Conservation (phyloP, 805 yeast species). For the Ogataea pini region DNA sequence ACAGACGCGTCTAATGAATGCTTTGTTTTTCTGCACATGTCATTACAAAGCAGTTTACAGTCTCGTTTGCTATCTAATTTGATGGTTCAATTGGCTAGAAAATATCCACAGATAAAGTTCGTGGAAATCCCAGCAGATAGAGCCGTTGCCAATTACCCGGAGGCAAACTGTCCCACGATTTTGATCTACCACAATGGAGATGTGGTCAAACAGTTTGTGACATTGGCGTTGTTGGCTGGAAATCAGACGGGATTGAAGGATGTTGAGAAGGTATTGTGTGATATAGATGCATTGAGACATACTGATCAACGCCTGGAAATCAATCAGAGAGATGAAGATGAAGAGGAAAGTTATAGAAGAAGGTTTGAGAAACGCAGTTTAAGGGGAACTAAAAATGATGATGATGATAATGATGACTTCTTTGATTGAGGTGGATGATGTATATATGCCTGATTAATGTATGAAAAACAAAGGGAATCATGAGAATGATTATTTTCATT, state of each 20-base stretch:
- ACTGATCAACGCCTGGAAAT: slow-evolving; percentile 66
- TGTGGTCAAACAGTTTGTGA: slow-evolving; percentile 77
- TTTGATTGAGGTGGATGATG: slow-evolving; percentile 39
- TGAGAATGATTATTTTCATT: no score
- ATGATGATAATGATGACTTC: slow-evolving; percentile 43
- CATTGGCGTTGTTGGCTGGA: slow-evolving; percentile 83
- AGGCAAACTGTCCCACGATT: slow-evolving; percentile 85
- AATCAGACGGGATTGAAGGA: slow-evolving; percentile 69
- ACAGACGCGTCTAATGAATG: slow-evolving; percentile 72
- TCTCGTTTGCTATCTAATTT: slow-evolving; percentile 67
- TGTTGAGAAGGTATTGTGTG: slow-evolving; percentile 70
- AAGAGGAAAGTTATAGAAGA: slow-evolving; percentile 51
- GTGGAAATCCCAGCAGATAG: slow-evolving; percentile 89
- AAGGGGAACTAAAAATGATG: slow-evolving; percentile 39
- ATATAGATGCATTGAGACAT: slow-evolving; percentile 61
- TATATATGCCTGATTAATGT: no score
- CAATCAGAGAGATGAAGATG: slow-evolving; percentile 55
- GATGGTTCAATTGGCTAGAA: slow-evolving; percentile 58
- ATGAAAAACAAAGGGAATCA: no score
- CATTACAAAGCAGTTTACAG: slow-evolving; percentile 68
- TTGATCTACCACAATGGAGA: slow-evolving; percentile 77
- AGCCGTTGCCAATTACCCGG: slow-evolving; percentile 93
- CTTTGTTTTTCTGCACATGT: slow-evolving; percentile 76
- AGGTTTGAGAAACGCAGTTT: slow-evolving; percentile 61
- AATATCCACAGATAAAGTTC: slow-evolving; percentile 80